Conservation (phyloP, 2,329 filamentous ascomycete genomes). For the Akanthomyces lecanii region DNA sequence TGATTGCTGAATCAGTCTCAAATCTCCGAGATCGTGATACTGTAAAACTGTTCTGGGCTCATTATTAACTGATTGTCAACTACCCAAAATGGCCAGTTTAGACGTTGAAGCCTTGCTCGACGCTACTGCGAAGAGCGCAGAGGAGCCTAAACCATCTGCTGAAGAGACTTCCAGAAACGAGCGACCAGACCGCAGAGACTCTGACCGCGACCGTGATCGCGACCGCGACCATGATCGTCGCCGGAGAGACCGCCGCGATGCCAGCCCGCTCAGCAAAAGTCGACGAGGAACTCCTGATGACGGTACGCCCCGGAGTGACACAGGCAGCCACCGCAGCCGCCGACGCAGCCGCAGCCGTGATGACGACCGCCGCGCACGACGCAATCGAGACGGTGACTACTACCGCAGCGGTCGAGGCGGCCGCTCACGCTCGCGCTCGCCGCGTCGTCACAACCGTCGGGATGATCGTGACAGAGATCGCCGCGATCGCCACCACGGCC, state of each 20-base stretch:
- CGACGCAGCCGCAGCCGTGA: conserved; percentile 76
- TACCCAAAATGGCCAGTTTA: conserved; percentile 42
- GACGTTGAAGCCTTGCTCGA: conserved; percentile 92
- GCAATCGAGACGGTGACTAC: conserved; percentile 70
- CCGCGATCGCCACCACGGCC: conserved; percentile 47
- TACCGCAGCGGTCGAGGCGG: conserved; percentile 53
- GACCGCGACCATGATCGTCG: conserved; percentile 46
- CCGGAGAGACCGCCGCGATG: conserved; percentile 50
- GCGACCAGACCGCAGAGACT: conserved; percentile 44
- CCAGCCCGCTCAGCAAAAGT: conserved; percentile 46
- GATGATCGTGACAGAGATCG: conserved; percentile 51
- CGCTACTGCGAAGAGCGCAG: conserved; percentile 65
- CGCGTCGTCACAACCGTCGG: conserved; percentile 54
- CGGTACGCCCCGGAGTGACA: conserved; percentile 68
- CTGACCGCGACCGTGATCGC: conserved; percentile 53
- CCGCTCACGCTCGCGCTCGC: conserved; percentile 65
- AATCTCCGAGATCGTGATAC: neutral
- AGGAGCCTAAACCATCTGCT: conserved; percentile 42
- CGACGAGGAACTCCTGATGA: conserved; percentile 50
- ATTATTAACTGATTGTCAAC: conserved; percentile 13
- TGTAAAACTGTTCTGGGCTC: neutral
- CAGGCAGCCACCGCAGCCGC: conserved; percentile 77
- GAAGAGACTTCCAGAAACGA: conserved; percentile 50
- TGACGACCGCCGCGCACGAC: conserved; percentile 68
- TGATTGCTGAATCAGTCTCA: neutral